These are phyloP conservation scores for Carex parvula DNA, from an alignment of 176 grass and related monocot species.

Conservation along the genomic window DNA sequence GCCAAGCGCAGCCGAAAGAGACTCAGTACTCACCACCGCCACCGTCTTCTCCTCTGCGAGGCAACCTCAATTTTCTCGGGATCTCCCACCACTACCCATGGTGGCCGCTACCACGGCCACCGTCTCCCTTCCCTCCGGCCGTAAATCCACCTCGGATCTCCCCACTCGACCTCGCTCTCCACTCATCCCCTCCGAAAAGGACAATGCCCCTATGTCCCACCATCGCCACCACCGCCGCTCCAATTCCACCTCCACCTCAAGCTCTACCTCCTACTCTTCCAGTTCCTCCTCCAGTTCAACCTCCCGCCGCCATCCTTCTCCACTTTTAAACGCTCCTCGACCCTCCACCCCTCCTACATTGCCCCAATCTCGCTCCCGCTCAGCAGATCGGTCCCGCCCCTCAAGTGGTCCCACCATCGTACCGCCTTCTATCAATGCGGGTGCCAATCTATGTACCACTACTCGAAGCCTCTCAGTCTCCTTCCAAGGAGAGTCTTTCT, in stretches of 20 bases:
- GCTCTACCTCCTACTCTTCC: constrained; percentile 26
- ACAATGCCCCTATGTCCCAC: constrained; percentile 25
- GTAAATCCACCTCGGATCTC: constrained; percentile 35
- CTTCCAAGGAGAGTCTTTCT: constrained; percentile 96
- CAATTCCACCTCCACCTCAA: constrained; percentile 42
- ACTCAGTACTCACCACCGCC: neutral
- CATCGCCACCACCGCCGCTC: constrained; percentile 19
- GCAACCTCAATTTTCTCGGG: neutral
- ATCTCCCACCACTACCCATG: neutral
- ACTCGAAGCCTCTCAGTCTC: constrained; percentile 91
- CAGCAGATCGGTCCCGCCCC: constrained; percentile 14
- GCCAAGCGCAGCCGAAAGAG: constrained; percentile 12
- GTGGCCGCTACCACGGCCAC: constrained; percentile 23
- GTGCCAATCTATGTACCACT: constrained; percentile 45
- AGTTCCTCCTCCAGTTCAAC: constrained; percentile 47
- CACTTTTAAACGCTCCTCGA: constrained; percentile 30
- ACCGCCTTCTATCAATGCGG: neutral
- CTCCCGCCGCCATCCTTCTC: constrained; percentile 61
- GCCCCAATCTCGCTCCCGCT: constrained; percentile 36
- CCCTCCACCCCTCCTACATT: constrained; percentile 59
- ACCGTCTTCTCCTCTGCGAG: neutral
- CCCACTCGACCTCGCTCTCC: constrained; percentile 38
- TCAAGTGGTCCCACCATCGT: neutral
- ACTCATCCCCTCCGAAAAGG: constrained; percentile 33
- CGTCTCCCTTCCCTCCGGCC: neutral